A percentile compares a stretch with the other conserved stretches of the same genome.
These are phyloP conservation scores for Baudoinia panamericana DNA, from an alignment of 495 filamentous ascomycete species.

Conservation along the genomic window DNA sequence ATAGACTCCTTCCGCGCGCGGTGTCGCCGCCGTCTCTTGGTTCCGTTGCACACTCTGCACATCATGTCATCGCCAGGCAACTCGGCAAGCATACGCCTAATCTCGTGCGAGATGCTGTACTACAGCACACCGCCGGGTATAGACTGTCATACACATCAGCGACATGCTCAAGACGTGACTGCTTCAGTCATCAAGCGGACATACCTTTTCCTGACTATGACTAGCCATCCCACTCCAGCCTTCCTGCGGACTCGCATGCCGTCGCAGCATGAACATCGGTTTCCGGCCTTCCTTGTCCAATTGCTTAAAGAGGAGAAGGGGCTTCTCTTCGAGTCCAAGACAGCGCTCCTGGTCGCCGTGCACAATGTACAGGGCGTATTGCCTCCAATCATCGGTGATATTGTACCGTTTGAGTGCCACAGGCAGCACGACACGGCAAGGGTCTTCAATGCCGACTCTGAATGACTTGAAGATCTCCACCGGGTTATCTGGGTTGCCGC, in stretches of 20 bases:
- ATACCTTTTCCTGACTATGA: slow-evolving; percentile 4
- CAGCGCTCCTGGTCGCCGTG: slow-evolving; percentile 95
- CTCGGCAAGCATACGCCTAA: too few relatives aligned
- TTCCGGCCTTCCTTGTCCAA: slow-evolving; percentile 91
- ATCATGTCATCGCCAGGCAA: too few relatives aligned
- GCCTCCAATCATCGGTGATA: slow-evolving; percentile 91
- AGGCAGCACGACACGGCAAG: slow-evolving; percentile 91
- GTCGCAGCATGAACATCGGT: slow-evolving; percentile 96
- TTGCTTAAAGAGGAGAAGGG: slow-evolving; percentile 92
- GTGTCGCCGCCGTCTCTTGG: too few relatives aligned
- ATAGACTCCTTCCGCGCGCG: too few relatives aligned
- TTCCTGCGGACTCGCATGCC: slow-evolving; percentile 37
- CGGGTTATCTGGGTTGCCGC: slow-evolving; percentile 32
- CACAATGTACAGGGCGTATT: slow-evolving; percentile 95
- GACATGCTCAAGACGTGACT: not conserved
- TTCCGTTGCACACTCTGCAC: too few relatives aligned
- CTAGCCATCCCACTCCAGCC: slow-evolving; percentile 19
- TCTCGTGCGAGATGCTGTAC: slow-evolving; percentile 1
- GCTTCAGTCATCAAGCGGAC: too few relatives aligned
- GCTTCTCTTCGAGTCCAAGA: slow-evolving; percentile 79
- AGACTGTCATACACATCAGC: not conserved
- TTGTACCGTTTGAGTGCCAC: slow-evolving; percentile 92
- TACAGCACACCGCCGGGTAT: slow-evolving; percentile 18
- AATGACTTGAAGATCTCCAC: slow-evolving; percentile 98
- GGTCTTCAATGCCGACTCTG: slow-evolving; percentile 92